Conservation (phyloP, 208 protist species). For the Crithidia mellificae region DNA sequence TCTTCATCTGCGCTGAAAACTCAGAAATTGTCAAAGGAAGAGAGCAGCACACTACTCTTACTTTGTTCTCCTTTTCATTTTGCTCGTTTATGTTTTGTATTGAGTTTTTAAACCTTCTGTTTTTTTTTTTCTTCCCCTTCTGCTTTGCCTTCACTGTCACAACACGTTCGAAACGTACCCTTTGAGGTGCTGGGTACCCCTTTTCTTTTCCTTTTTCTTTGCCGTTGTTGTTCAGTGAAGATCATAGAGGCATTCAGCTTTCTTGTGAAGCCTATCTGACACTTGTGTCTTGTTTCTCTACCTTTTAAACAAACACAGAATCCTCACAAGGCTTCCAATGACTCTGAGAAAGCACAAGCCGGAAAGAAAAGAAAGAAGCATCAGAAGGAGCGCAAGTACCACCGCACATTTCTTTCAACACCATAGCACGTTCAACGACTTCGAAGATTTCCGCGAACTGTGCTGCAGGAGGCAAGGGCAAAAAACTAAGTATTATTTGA, state of each 20-base stretch:
- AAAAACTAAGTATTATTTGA: too few species aligned
- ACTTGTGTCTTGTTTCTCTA: too few species aligned
- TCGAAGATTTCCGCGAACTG: background rate
- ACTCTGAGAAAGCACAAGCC: too few species aligned
- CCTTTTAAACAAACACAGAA: too few species aligned
- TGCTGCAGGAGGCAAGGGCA: background rate
- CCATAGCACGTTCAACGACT: background rate
- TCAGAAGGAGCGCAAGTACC: background rate
- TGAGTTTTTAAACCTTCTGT: background rate
- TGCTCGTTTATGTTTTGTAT: background rate
- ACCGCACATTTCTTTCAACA: conserved; percentile 1
- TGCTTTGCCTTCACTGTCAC: background rate
- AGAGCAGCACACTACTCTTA: background rate
- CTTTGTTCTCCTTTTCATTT: background rate
- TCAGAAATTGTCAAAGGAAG: background rate
- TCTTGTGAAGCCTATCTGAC: too few species aligned
- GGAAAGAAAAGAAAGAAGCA: too few species aligned
- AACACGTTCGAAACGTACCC: too few species aligned
- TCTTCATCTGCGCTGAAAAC: background rate
- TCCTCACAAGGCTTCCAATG: too few species aligned
- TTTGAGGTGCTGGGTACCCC: too few species aligned
- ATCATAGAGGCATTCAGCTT: too few species aligned
- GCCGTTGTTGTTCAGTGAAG: too few species aligned
- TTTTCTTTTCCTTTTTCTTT: too few species aligned
- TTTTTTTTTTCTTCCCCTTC: background rate